Evolutionary conservation across 495 filamentous ascomycete species (phyloP), one percentile per base, ranked within the genome.

Genomic region (Evansstolkia leycettana): DNA sequence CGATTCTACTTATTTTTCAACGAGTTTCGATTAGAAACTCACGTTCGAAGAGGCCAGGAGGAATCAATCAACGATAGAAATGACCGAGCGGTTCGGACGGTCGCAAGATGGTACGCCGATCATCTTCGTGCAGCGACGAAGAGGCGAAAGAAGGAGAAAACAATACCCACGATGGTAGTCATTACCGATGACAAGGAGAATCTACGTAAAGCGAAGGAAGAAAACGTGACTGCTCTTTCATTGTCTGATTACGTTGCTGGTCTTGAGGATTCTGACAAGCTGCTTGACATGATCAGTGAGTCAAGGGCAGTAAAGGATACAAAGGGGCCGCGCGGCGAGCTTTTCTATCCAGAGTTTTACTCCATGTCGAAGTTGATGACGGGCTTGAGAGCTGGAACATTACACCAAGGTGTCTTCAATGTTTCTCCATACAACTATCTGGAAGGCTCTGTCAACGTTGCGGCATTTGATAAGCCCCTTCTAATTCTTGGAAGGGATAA

Each of bases 1-100:
- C 76, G 88, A 10, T 96, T 93, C 51, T 96, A 94, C 54, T 82
- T 98, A 30, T 98, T 98, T 60, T 96, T 96, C 70, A 98, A 98
- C 57, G 90, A 98, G 39, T 98, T 98, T 51, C 76, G 90, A 27
- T 65, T 82, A 28, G 90, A 98, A 59, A 98, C 90, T 6, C 78
- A 94, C 51, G 72, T 94, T 33, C 58, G 70, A 12, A 70, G 90
- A 46, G 67, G 75, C 17, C 65, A 60, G 15, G 80, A 82, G 15
- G 90, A 98, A 62, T 80, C 77, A 5, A 93, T 96, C 58, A 98
- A 98, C 50, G 90, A 98, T 54, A 74, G 90, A 27, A 98, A 98
- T 50, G 90, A 98, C 50, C 73, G 86, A 36, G 88, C 90, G 15
- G 84, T 98, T 8, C 71, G 92, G 27, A 75, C 72, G 43, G 85